phyloP scores from a whole-genome alignment of 371 early-diverging fungal genomes.

The Rhizopus stolonifer region DNA sequence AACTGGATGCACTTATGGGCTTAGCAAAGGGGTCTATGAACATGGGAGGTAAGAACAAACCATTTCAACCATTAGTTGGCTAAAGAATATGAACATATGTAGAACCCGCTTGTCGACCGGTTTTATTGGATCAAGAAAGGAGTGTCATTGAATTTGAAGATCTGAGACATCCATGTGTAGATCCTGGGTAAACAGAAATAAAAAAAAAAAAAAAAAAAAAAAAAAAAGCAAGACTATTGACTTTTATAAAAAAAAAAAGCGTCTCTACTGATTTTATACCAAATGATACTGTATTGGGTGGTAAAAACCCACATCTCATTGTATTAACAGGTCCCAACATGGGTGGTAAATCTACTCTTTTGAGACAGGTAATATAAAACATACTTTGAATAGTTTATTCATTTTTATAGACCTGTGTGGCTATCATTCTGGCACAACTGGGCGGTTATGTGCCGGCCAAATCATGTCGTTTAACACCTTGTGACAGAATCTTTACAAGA shows the following conservation, averaged over 20 bases:
- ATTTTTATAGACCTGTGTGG: constrained; percentile 78
- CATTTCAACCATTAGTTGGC: not conserved
- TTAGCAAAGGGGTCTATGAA: constrained; percentile 72
- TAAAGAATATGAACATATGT: constrained; percentile 1
- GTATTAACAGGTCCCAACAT: constrained; percentile 98
- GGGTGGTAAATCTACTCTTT: constrained; percentile 96
- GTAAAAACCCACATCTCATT: constrained; percentile 72
- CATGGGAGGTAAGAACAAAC: constrained; percentile 56
- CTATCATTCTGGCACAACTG: constrained; percentile 97
- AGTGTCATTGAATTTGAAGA: constrained; percentile 77
- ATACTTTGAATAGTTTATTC: not conserved
- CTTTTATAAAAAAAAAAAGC: constrained; percentile 14
- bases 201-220: too few relatives aligned
- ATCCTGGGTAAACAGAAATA: constrained; percentile 52
- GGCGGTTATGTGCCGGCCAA: constrained; percentile 96
- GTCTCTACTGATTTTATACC: constrained; percentile 86
- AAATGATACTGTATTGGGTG: constrained; percentile 87
- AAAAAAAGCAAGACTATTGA: too few relatives aligned
- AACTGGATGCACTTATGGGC: constrained; percentile 90
- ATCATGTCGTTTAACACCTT: constrained; percentile 77
- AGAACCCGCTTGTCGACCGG: constrained; percentile 80
- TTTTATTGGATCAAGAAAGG: constrained; percentile 58
- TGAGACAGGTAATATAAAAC: constrained; percentile 67
- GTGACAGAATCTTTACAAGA: constrained; percentile 96
- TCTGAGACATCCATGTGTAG: constrained; percentile 86